Evolutionary conservation across 257 asterid genomes (phyloP), one percentile per base, ranked within the genome.

Genomic region (Solanum sitiens): DNA sequence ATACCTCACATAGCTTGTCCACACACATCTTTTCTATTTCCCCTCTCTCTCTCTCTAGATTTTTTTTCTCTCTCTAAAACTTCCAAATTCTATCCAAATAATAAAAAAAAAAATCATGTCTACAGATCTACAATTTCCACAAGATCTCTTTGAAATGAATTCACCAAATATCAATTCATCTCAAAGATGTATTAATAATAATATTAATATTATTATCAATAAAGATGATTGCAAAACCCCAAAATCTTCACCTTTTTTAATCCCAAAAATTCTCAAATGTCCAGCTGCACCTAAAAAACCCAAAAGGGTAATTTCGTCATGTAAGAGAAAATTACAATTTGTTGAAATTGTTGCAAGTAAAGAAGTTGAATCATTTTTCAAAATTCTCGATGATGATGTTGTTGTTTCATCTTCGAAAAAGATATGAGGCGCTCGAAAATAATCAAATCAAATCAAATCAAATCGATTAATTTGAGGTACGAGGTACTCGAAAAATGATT

Each of bases 261-360:
- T 94, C 87, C 94, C 98, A 0, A 37, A 89, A 75, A 35, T 87
- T 4, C 80, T 84, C 33, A 86, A 74, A 86, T 93, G 98, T 72
- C 98, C 96, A 56, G 95, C 98, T 35, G 94, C 98, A 83, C 98
- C 98, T 25, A 93, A 61, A 88, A 94, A 93, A 91, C 90, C 88
- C 68, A 87, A 33, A 16, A 88, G 91, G 89, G 56, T 86, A 86
- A 56, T 86, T 56, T 87, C 90, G 33, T 89, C 92, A 5, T 91
- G 95, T 89, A 92, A 89, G 91, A 91, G 94, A 86, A 94, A 91
- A 83, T 87, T 91, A 10, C 89, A 83, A 39, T 93, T 92, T 42
- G 90, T 91, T 39, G 97, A 93, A 88, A 12, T 79, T 21, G 90
- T 84, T 16, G 88, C 86, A 1, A 21, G 87, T 35, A 91, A 91